Base-by-base conservation (phyloP, 2,329 filamentous ascomycete species). In the Rhinocladiella mackenziei region DNA sequence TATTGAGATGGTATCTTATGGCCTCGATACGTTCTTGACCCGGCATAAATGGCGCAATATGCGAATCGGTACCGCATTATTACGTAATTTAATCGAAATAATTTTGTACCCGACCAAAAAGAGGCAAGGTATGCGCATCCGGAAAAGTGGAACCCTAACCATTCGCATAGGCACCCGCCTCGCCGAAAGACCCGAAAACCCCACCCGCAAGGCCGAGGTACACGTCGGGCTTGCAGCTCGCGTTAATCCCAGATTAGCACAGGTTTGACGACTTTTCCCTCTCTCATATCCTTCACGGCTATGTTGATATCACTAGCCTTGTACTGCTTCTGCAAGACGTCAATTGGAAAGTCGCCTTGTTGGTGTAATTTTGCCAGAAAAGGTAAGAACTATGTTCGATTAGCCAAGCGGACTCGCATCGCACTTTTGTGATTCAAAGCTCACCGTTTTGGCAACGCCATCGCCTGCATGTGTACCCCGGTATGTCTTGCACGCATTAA, bases 401-500 rank as follows among this genome's bases (percentile, higher is more conserved):
- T 28, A 28, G 25, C 8, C 25, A 28, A n/a, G n/a, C 25, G 8
- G 25, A 28, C 25, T 28, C 25, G 25, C 8, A 28, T n/a, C 8
- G 8, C 8, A 28, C 25, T n/a, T 17, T 33, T 9, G 15, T n/a
- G 30, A 17, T 36, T 36, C 19, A n/a, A 26, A n/a, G n/a, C 23
- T 7, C n/a, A 26, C 23, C 23, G 7, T 26, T 26, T 7, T 17
- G 19, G 35, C 14, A 9, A 25, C 11, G 22, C 35, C 26, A 17
- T 39, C 19, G 5, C 35, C 35, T 28, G 14, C 11, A 17, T 39
- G 18, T 39, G 35, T 28, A 5, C 11, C 35, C 11, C 22, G 18
- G 26, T 40, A 40, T 7, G 23, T 11, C 18, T 40, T 31, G 15
- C 37, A 40, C 8, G 23, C 26, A 19, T 40, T 40, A 25, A 31